phyloP scores from a whole-genome alignment of 305 asterid genomes.

The Rubia tinctorum region DNA sequence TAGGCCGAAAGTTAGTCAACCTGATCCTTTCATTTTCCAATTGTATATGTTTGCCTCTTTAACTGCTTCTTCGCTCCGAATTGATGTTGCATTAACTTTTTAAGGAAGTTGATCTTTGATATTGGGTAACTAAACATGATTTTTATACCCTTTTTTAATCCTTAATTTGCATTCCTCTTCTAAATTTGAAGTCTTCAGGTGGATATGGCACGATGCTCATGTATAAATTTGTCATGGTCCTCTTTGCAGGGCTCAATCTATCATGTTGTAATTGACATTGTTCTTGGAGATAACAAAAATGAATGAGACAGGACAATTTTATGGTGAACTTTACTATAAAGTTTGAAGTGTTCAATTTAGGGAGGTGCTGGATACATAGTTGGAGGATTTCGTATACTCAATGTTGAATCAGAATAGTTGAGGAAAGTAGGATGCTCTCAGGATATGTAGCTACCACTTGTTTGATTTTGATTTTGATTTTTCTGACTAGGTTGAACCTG shows the following conservation, averaged over 20 bases:
- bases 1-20: constrained; percentile 67
- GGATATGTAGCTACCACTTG: neutral
- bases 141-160: neutral
- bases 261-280: neutral
- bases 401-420: neutral
- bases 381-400: neutral
- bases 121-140: neutral
- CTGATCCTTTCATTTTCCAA: constrained; percentile 9
- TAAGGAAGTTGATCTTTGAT: neutral
- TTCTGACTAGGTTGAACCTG: constrained; percentile 69
- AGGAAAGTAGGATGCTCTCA: neutral
- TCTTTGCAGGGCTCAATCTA: neutral
- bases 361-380: neutral
- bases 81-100: neutral
- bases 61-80: neutral
- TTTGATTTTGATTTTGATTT: neutral
- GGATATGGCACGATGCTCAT: neutral
- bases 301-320: no score
- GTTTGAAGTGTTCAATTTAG: neutral
- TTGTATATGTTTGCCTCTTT: neutral
- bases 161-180: neutral
- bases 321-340: neutral
- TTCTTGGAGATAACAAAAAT: no score
- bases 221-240: neutral
- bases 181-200: neutral